Conservation (phyloP, 2,329 filamentous ascomycete genomes). For the Leptographium lundbergii region DNA sequence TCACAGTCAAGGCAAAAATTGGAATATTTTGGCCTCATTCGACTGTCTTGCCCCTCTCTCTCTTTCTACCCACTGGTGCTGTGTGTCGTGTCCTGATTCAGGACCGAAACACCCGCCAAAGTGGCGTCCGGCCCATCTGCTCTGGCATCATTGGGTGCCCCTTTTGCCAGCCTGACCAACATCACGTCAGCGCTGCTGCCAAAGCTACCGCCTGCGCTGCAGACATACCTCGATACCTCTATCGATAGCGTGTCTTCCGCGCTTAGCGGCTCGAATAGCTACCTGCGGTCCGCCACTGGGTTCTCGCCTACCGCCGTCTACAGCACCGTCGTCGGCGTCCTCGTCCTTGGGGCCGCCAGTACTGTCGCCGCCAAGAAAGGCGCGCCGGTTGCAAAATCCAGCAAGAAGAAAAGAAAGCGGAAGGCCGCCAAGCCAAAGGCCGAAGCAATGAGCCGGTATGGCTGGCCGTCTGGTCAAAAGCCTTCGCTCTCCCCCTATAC, state of each 20-base stretch:
- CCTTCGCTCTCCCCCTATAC: constrained; percentile 36
- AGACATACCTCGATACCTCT: constrained; percentile 45
- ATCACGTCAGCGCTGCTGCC: constrained; percentile 29
- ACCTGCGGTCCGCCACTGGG: constrained; percentile 36
- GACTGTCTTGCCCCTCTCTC: not conserved
- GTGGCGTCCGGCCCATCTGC: constrained; percentile 47
- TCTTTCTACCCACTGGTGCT: not conserved
- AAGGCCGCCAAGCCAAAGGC: constrained; percentile 12
- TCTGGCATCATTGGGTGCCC: constrained; percentile 50
- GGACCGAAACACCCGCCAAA: constrained; percentile 35
- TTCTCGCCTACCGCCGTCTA: constrained; percentile 36
- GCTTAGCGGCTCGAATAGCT: constrained; percentile 36
- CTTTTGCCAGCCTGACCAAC: constrained; percentile 37
- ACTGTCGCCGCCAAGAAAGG: constrained; percentile 12
- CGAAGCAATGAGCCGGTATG: constrained; percentile 37
- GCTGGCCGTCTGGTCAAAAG: constrained; percentile 26
- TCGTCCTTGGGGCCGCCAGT: constrained; percentile 35
- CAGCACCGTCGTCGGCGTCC: constrained; percentile 33
- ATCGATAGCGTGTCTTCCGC: constrained; percentile 35
- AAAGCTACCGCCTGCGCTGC: constrained; percentile 30
- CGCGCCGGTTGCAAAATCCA: constrained; percentile 6
- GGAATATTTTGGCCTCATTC: too few relatives aligned
- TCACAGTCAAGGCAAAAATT: not conserved
- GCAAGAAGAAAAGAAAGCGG: constrained; percentile 10
- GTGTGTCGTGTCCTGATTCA: constrained; percentile 22